These are phyloP conservation scores for Colletotrichum tropicicola DNA, from an alignment of 2,329 filamentous ascomycete genomes.

Conservation along the genomic window DNA sequence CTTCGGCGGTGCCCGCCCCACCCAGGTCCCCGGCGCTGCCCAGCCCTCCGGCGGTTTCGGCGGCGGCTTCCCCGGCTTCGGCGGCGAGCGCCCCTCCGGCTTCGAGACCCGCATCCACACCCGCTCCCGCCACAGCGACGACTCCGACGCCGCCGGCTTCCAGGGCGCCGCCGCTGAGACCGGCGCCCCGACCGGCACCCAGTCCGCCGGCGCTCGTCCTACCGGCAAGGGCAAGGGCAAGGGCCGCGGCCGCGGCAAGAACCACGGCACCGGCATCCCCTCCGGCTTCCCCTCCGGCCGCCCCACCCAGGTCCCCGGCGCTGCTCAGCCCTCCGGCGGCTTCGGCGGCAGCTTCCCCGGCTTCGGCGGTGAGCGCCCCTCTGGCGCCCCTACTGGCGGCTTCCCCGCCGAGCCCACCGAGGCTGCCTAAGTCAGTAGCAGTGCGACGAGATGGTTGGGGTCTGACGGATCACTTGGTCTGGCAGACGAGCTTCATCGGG, in stretches of 20 bases:
- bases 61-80: conserved; percentile 12
- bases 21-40: conserved; percentile 15
- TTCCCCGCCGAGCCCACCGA: neutral
- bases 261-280: conserved; percentile 17
- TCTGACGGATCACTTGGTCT: conserved; percentile 6
- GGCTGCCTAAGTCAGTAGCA: neutral
- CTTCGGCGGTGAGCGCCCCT: conserved; percentile 9
- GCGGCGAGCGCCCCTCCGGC: conserved; percentile 11
- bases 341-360: conserved; percentile 11
- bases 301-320: conserved; percentile 22
- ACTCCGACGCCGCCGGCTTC: neutral
- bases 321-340: conserved; percentile 19
- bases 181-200: conserved; percentile 3
- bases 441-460: neutral
- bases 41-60: conserved; percentile 21
- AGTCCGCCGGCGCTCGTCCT: neutral
- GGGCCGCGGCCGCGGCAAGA: conserved; percentile 11
- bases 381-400: neutral
- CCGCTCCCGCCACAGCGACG: neutral
- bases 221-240: conserved; percentile 15
- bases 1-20: conserved; percentile 14
- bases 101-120: conserved; percentile 21
- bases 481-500: neutral
- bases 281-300: conserved; percentile 20
- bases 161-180: conserved; percentile 3